Conservation (phyloP, 169 alveolate species). For the Perkinsus olseni region DNA sequence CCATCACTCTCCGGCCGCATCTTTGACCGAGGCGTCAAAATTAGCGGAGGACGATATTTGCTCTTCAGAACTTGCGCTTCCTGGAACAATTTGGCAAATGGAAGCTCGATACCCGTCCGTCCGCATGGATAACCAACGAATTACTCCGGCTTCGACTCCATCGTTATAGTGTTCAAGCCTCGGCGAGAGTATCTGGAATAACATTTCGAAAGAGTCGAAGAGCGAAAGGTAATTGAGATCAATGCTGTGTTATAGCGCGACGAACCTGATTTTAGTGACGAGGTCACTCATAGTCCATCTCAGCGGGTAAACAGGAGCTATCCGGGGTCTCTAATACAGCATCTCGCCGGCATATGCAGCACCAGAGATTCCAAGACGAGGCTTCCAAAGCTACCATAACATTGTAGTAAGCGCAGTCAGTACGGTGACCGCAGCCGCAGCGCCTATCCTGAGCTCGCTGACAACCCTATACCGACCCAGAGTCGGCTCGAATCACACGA, state of each 20-base stretch:
- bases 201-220: too few relatives aligned
- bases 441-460: too few relatives aligned
- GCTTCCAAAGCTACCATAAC: too few relatives aligned
- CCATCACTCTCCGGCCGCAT: neutral
- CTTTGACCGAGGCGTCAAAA: neutral
- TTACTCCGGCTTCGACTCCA: neutral
- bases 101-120: neutral
- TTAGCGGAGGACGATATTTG: neutral
- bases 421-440: too few relatives aligned
- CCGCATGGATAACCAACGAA: neutral
- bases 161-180: neutral
- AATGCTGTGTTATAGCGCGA: too few relatives aligned
- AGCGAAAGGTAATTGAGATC: too few relatives aligned
- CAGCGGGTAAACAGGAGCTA: neutral
- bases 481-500: neutral
- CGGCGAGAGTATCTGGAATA: neutral
- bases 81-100: neutral
- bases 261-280: neutral
- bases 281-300: neutral
- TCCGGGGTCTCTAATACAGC: neutral
- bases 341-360: neutral
- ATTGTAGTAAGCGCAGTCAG: too few relatives aligned
- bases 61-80: neutral
- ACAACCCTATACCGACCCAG: neutral
- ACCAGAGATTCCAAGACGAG: neutral